phyloP scores from a whole-genome alignment of 495 filamentous ascomycete species.

The Penicillium bovifimosum region DNA sequence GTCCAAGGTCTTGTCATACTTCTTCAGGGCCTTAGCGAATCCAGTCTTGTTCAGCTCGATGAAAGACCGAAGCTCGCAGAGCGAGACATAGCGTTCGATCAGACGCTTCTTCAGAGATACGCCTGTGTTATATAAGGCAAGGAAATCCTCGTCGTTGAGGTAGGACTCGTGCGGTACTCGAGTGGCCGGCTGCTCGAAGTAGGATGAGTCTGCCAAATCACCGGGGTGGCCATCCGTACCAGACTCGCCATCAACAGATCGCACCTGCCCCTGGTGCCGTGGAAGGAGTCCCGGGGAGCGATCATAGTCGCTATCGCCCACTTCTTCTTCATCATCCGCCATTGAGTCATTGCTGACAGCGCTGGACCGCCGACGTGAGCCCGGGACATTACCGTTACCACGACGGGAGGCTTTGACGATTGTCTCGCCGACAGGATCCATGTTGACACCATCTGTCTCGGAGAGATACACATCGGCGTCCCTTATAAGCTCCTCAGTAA shows the following conservation, averaged over 20 bases:
- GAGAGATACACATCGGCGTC: constrained; percentile 70
- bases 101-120: constrained; percentile 88
- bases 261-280: constrained; percentile 10
- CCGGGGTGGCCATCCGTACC: constrained; percentile 41
- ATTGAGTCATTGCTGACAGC: constrained; percentile 40
- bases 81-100: constrained; percentile 78
- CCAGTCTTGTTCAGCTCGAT: constrained; percentile 94
- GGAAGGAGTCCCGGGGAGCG: constrained; percentile 9
- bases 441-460: constrained; percentile 52
- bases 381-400: constrained; percentile 42
- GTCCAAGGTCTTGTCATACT: constrained; percentile 95
- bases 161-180: constrained; percentile 49
- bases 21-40: constrained; percentile 93
- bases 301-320: constrained; percentile 46
- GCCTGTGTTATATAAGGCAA: constrained; percentile 68
- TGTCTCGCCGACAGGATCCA: constrained; percentile 48
- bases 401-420: constrained; percentile 41
- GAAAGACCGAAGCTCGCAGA: constrained; percentile 96
- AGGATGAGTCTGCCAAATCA: constrained; percentile 35
- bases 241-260: constrained; percentile 30
- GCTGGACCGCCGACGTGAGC: constrained; percentile 41
- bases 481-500: constrained; percentile 66
- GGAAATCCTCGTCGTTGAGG: constrained; percentile 65
- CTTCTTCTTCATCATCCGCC: constrained; percentile 54
- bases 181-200: constrained; percentile 21